Conservation (phyloP, 768 basidiomycete genomes). For the Exsudoporus frostii region DNA sequence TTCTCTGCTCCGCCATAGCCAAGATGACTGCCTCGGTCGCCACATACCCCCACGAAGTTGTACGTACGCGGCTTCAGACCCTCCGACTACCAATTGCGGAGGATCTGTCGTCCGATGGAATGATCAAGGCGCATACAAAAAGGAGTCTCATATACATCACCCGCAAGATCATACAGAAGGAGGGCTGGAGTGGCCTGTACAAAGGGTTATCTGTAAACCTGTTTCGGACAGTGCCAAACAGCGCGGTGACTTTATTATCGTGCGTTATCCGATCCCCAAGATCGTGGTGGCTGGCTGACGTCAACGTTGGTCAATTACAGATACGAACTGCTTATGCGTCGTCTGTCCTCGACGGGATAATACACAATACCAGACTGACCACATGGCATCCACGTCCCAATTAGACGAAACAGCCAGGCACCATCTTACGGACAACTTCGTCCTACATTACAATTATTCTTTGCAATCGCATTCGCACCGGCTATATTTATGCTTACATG, state of each 20-base stretch:
- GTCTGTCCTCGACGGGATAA: constrained; percentile 23
- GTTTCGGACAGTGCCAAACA: constrained; percentile 91
- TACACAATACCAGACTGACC: constrained; percentile 9
- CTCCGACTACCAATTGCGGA: constrained; percentile 63
- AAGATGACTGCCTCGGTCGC: constrained; percentile 96
- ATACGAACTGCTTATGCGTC: constrained; percentile 34
- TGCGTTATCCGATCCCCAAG: constrained; percentile 14
- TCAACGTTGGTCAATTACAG: constrained; percentile 9
- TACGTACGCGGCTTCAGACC: constrained; percentile 97
- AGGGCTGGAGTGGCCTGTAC: constrained; percentile 90
- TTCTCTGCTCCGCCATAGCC: constrained; percentile 86
- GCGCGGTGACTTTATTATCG: constrained; percentile 87
- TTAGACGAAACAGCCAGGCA: constrained; percentile 17
- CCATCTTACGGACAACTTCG: not conserved
- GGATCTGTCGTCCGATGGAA: constrained; percentile 57
- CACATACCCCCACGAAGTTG: constrained; percentile 97
- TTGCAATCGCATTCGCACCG: constrained; percentile 6
- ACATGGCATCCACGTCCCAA: constrained; percentile 2
- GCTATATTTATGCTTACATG: not conserved
- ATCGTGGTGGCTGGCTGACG: not conserved
- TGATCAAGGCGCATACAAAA: constrained; percentile 52
- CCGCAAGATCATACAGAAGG: constrained; percentile 67
- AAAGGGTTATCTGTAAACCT: constrained; percentile 93
- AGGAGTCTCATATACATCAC: constrained; percentile 75
- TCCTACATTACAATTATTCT: constrained; percentile 13